Evolutionary conservation across 345 rosid genomes (phyloP), one percentile per base, ranked within the genome.

Genomic region (Populus deltoides): DNA sequence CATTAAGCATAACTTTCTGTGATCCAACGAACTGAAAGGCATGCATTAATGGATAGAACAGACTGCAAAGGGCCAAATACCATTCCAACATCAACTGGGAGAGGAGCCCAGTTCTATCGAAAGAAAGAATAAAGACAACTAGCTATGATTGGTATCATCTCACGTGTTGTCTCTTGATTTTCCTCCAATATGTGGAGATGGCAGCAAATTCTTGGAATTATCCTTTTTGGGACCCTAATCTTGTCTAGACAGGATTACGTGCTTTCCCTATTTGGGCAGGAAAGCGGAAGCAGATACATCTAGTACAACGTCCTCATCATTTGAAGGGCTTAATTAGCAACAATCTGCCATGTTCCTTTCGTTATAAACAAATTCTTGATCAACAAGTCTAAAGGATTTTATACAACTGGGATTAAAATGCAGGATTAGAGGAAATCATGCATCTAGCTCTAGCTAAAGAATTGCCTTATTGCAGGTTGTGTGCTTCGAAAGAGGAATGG

Each of bases 221-320:
- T 49, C 75, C 80, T 70, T 39, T 76, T 83, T 49, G 45, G 78
- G 80, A 49, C 61, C 70, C 49, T 27, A 22, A 41, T 61, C 24
- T 66, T 62, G 22, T 16, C 70, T 22, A 10, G 33, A 55, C 55
- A 22, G 20, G 16, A 66, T 71, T 31, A 55, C 29, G 15, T 72
- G 61, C 75, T 79, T 83, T 75, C 77, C 80, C 80, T 16, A 67
- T 79, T 72, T 76, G 72, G 85, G 31, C 49, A 68, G 65, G 38
- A 45, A 62, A 49, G 22, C 31, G 13, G 24, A 57, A 7, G 16
- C 7, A 33, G 20, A 2, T 24, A 35, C 0, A 18, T 18, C 45
- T 11, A 6, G 13, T 20, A n/a, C 49, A 12, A 1, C 16, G 8
- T 18, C 3, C 41, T 8, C 41, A 35, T 35, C 41, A 35, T 67